phyloP scores from a whole-genome alignment of 768 basidiomycete genomes.

The Cyclocybe cylindracea region DNA sequence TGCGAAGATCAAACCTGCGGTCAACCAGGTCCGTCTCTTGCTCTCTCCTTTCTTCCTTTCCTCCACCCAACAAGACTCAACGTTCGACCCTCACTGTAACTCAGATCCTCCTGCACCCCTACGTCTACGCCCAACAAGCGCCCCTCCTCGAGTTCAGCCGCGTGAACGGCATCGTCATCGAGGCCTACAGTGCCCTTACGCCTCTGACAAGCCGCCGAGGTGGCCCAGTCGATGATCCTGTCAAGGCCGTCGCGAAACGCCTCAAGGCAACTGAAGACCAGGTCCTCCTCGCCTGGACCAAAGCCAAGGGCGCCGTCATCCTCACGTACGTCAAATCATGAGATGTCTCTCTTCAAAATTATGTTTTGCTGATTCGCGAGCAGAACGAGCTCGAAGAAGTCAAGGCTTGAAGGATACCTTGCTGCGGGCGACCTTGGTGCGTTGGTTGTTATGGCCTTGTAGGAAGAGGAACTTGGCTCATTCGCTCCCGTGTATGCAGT shows the following conservation, averaged over 20 bases:
- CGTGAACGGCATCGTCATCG: conserved; percentile 58
- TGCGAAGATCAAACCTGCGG: conserved; percentile 63
- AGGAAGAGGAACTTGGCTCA: background rate
- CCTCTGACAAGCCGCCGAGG: conserved; percentile 61
- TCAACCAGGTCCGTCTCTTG: conserved; percentile 58
- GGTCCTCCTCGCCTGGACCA: conserved; percentile 72
- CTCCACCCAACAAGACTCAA: background rate
- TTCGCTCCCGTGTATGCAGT: conserved; percentile 27
- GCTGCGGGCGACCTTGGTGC: conserved; percentile 64
- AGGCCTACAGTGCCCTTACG: conserved; percentile 70
- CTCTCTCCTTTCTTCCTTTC: background rate
- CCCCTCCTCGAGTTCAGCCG: conserved; percentile 41
- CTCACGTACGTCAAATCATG: conserved; percentile 47
- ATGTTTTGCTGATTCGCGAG: background rate
- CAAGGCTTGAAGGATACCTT: conserved; percentile 67
- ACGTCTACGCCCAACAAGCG: conserved; percentile 53
- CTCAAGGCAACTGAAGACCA: conserved; percentile 61
- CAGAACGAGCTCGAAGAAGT: conserved; percentile 67
- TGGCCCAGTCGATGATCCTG: conserved; percentile 63
- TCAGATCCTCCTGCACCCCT: conserved; percentile 69
- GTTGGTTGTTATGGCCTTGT: conserved; percentile 8
- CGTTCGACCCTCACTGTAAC: background rate
- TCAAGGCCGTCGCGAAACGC: conserved; percentile 52
- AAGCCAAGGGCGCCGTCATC: conserved; percentile 64
- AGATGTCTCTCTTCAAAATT: background rate